Conservation (phyloP, 2,329 filamentous ascomycete species). For the Aspergillus sergii region DNA sequence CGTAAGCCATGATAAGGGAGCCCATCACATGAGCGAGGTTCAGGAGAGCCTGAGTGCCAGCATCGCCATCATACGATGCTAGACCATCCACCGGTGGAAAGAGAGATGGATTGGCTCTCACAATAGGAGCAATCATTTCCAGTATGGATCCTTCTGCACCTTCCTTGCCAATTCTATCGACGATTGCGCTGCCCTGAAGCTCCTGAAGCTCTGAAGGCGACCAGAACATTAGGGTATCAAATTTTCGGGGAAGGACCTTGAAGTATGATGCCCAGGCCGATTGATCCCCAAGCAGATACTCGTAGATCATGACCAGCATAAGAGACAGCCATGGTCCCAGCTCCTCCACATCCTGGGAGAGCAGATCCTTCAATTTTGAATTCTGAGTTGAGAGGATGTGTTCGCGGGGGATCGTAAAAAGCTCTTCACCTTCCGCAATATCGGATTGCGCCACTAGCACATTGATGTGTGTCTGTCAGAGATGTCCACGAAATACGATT, state of each 20-base stretch:
- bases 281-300: slow-evolving; percentile 59
- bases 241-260: slow-evolving; percentile 68
- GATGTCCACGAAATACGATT: slow-evolving; percentile 13
- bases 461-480: slow-evolving; percentile 25
- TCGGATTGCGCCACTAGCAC: slow-evolving; percentile 67
- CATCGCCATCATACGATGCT: slow-evolving; percentile 42
- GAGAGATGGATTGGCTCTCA: slow-evolving; percentile 41
- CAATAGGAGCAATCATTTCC: slow-evolving; percentile 57
- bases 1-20: slow-evolving; percentile 88
- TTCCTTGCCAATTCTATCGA: slow-evolving; percentile 73
- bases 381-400: slow-evolving; percentile 73
- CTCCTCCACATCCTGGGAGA: slow-evolving; percentile 57
- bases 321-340: slow-evolving; percentile 58
- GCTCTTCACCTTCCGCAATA: slow-evolving; percentile 72
- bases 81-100: slow-evolving; percentile 46
- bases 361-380: slow-evolving; percentile 64
- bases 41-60: slow-evolving; percentile 52
- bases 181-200: slow-evolving; percentile 76
- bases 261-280: slow-evolving; percentile 81
- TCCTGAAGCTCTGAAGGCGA: slow-evolving; percentile 66
- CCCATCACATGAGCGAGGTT: slow-evolving; percentile 76
- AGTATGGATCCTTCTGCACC: slow-evolving; percentile 72
- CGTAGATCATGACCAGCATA: slow-evolving; percentile 81
- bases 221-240: slow-evolving; percentile 94
- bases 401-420: slow-evolving; percentile 77